A percentile compares a stretch with the other conserved stretches of the same genome.
These are phyloP conservation scores for Peniophora sp. DNA, from an alignment of 1,284 basidiomycete species.

Conservation along the genomic window DNA sequence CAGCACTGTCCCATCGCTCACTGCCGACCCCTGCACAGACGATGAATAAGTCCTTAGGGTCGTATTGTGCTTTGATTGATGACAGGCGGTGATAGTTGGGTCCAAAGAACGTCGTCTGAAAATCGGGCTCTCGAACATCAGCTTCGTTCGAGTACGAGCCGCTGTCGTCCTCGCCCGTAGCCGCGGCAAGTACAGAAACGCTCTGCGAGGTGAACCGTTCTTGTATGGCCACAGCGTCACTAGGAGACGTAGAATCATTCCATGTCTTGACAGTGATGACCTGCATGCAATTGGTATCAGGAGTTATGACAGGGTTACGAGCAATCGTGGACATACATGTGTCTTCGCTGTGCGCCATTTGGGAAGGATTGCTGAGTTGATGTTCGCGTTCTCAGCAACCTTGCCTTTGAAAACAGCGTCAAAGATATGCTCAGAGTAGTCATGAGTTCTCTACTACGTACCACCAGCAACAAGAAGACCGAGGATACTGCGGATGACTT, in stretches of 20 bases:
- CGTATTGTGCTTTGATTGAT: slow-evolving; percentile 20
- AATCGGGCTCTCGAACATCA: slow-evolving; percentile 19
- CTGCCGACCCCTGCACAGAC: slow-evolving; percentile 22
- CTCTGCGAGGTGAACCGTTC: slow-evolving; percentile 10
- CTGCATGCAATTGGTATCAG: background rate
- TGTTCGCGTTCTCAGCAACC: slow-evolving; percentile 22
- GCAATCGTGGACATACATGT: slow-evolving; percentile 17
- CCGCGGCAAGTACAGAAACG: slow-evolving; percentile 11
- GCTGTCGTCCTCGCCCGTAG: slow-evolving; percentile 14
- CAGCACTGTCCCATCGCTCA: slow-evolving; percentile 19
- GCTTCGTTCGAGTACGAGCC: slow-evolving; percentile 24
- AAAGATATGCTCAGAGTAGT: background rate
- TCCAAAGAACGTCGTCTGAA: slow-evolving; percentile 23
- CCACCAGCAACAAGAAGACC: slow-evolving; percentile 9
- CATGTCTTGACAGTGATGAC: slow-evolving; percentile 3
- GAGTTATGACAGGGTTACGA: too few species aligned
- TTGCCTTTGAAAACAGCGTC: slow-evolving; percentile 14
- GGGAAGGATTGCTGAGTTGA: slow-evolving; percentile 20
- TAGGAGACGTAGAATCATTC: slow-evolving; percentile 2
- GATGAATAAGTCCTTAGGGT: slow-evolving; percentile 24
- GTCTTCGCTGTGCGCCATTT: slow-evolving; percentile 25
- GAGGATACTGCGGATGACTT: background rate
- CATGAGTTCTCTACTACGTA: background rate
- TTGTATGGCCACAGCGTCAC: slow-evolving; percentile 9
- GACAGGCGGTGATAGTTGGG: slow-evolving; percentile 20